These are phyloP conservation scores for Mycena galericulata DNA, from an alignment of 768 basidiomycete species.

Conservation along the genomic window DNA sequence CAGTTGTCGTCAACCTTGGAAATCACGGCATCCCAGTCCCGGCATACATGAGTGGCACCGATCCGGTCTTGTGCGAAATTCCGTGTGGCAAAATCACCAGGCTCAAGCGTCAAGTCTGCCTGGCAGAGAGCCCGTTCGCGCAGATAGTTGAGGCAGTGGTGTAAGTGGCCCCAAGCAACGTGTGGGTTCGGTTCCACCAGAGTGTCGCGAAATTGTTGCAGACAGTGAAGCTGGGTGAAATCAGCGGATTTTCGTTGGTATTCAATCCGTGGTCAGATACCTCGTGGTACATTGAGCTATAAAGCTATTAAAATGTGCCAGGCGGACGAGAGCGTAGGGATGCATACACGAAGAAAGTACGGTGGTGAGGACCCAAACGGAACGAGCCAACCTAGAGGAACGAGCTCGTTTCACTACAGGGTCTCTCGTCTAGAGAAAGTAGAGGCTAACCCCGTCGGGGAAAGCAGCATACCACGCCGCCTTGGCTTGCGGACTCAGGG, in stretches of 20 bases:
- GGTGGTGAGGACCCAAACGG: slow-evolving; percentile 20
- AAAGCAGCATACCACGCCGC: slow-evolving; percentile 30
- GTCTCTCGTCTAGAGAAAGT: too few species aligned
- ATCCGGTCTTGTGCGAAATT: slow-evolving; percentile 15
- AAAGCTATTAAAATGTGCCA: background rate
- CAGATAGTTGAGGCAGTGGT: slow-evolving; percentile 49
- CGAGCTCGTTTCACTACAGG: too few species aligned
- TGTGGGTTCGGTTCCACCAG: slow-evolving; percentile 32
- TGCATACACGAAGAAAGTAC: slow-evolving; percentile 32
- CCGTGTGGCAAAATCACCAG: slow-evolving; percentile 29
- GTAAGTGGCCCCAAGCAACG: slow-evolving; percentile 38
- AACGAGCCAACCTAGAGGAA: too few species aligned
- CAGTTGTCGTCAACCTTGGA: slow-evolving; percentile 26
- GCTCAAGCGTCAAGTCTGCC: slow-evolving; percentile 47
- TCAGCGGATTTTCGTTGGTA: too few species aligned
- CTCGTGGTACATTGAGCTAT: slow-evolving; percentile 34
- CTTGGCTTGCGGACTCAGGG: slow-evolving; percentile 12
- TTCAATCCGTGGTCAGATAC: too few species aligned
- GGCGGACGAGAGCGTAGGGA: too few species aligned
- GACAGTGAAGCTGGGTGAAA: slow-evolving; percentile 53
- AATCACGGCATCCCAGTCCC: slow-evolving; percentile 33
- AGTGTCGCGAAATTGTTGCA: slow-evolving; percentile 44
- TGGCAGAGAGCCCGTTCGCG: slow-evolving; percentile 43
- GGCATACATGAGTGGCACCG: slow-evolving; percentile 32
- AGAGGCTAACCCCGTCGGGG: slow-evolving; percentile 22